Conservation (phyloP, 768 basidiomycete genomes). For the Saitozyma sp. region DNA sequence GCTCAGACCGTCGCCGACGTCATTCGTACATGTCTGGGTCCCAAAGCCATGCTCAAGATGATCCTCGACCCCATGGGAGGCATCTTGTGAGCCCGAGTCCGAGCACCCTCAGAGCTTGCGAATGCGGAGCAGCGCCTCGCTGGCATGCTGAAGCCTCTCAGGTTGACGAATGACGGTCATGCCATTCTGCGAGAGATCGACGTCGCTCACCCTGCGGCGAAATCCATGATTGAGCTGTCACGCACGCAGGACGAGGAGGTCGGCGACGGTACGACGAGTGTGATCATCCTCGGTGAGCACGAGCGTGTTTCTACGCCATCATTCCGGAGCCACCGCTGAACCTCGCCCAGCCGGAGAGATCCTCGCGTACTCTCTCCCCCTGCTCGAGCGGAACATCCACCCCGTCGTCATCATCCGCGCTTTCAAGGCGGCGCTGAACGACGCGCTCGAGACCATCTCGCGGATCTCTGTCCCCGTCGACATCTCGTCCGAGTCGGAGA, state of each 20-base stretch:
- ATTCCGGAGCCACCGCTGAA: neutral
- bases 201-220: slow-evolving; percentile 96
- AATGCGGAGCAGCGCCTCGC: neutral
- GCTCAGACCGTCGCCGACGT: slow-evolving; percentile 92
- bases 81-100: slow-evolving; percentile 66
- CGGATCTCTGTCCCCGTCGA: slow-evolving; percentile 88
- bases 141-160: slow-evolving; percentile 45
- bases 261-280: slow-evolving; percentile 96
- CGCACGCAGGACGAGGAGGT: slow-evolving; percentile 98
- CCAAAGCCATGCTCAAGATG: slow-evolving; percentile 99
- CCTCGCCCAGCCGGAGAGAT: slow-evolving; percentile 79
- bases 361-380: slow-evolving; percentile 86
- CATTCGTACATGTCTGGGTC: slow-evolving; percentile 93
- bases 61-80: slow-evolving; percentile 99
- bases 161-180: slow-evolving; percentile 97
- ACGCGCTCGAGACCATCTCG: slow-evolving; percentile 84
- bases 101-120: neutral
- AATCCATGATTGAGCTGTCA: slow-evolving; percentile 98
- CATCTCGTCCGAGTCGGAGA: slow-evolving; percentile 76
- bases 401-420: slow-evolving; percentile 98
- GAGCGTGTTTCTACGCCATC: neutral
- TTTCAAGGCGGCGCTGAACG: slow-evolving; percentile 92
- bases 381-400: slow-evolving; percentile 95
- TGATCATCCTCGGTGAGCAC: slow-evolving; percentile 86
- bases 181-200: slow-evolving; percentile 98